Base-by-base conservation (phyloP, 2,329 filamentous ascomycete species). In the Penicillium sp. region DNA sequence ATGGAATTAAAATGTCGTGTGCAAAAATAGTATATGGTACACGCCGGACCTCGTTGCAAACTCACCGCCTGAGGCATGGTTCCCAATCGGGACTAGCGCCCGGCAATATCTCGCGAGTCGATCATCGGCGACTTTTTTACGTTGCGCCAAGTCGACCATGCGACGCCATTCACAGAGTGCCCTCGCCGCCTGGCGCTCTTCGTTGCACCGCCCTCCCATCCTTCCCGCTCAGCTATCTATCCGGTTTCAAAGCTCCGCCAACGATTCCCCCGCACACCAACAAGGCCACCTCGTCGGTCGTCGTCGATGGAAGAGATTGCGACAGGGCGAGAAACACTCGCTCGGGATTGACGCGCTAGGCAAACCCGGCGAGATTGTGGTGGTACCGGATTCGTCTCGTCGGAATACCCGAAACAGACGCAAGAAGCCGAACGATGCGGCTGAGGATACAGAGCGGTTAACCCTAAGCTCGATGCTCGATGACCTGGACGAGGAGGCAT, bases 331-430 rank as follows among this genome's bases (percentile, higher is more conserved):
- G 30, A 62, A 44, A 44, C 57, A 67, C 4, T 40, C 62, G 7
- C 64, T 74, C 8, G 64, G 63, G 30, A 65, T 72, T 25, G 57
- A 67, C 33, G 53, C 68, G 1, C 55, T 75, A 8, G 73, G 73
- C 25, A 62, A 69, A 44, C 71, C 70, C 1, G 70, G 66, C 3
- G 63, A 74, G 44, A 65, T 75, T 5, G 55, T 74, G 24, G 61
- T 75, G 22, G 60, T 74, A 8, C 58, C 61, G 35, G 51, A 60
- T 44, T 65, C 63, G 27, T 59, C 61, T 25, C 55, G 55, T 25
- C 50, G 28, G 22, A 46, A 16, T n/a, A 38, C 46, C 18, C 46
- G 39, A 24, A 47, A 33, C 47, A 46, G 53, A 47, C 42, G 22
- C 20, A 28, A 16, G 16, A 48, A 35, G 10, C 42, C 53, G 44